Evolutionary conservation across 768 basidiomycete species (phyloP), one percentile per base, ranked within the genome.

Genomic region (Dendrothele bispora): DNA sequence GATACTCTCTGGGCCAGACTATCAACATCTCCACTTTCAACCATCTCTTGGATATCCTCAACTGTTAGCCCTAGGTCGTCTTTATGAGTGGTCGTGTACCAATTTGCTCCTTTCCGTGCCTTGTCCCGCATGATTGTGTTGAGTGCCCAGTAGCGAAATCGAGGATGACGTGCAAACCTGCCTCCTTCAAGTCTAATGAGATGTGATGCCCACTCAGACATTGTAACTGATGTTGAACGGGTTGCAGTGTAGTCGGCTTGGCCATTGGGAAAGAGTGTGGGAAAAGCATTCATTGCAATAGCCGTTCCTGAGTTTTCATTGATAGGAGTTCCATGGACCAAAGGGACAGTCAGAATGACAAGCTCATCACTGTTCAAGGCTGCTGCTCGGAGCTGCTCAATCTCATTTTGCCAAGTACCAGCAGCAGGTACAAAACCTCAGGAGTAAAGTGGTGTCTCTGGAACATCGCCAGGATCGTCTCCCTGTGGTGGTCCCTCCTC

Each of bases 151-250:
- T n/a, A n/a, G n/a, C n/a, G n/a, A n/a, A 24, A 43, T 8, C 42
- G 42, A 20, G 42, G 42, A 43, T 43, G 42, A n/a, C 42, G 17
- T 10, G 42, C 42, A 43, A 43, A 43, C n/a, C 42, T 10, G 11
- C 42, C 42, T n/a, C 42, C 42, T 29, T 43, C 27, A 11, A 43
- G 42, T 7, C 26, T 8, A 26, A 43, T 8, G 10, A 43, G 42
- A 43, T 43, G 42, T 20, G 26, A 11, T 8, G 42, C 28, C 42
- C 42, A 43, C n/a, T 43, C 42, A 15, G 17, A 8, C 42, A 43
- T 43, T 43, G 7, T 29, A 15, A 43, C 42, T 43, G 28, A 30
- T 14, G 10, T 10, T 30, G 15, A 32, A n/a, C n/a, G n/a, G n/a
- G n/a, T n/a, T n/a, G n/a, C n/a, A n/a, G n/a, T n/a, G n/a, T n/a